Base-by-base conservation (phyloP, 257 asterid genomes). In the Anisodus acutangulus region DNA sequence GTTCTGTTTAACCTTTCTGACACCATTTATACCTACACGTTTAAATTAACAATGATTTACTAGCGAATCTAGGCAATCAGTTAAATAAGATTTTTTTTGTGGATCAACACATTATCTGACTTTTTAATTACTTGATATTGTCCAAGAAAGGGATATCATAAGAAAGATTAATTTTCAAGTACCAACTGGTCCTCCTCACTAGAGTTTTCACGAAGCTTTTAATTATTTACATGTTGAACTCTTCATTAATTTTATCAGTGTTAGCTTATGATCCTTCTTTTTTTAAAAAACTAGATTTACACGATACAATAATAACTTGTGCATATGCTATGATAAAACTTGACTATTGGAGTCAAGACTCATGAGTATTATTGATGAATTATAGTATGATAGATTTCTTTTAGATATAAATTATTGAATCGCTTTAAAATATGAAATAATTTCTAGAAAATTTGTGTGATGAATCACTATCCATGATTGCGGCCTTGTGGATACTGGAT, bases 61-160 rank as follows among this genome's bases (percentile, higher is more conserved):
- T 39, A 55, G 10, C 8, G 43, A 70, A 5, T 49, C 19, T 16
- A 6, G 2, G 9, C 10, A 4, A 74, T 47, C 15, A 19, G 11
- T 47, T 19, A 74, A 72, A 12, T 49, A 47, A 47, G 59, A 49
- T 41, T 5, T 39, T 19, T 19, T 6, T 70, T 41, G 9, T 11
- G 80, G 81, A 49, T 49, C 15, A 47, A 49, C 81, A 49, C 81
- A 72, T 74, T 74, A 74, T 74, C 19, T 74, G 22, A 12, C 0
- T 49, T 49, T 49, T 74, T 5, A 49, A 22, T 49, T 19, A 47
- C 54, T 74, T 22, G 9, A 22, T 22, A 74, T 74, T 51, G 43
- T 47, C 17, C 7, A 49, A 74, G 62, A 22, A 74, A 47, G 54
- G 9, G 59, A 74, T 22, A 19, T 10, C 43, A 19, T 6, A 0